These are phyloP conservation scores for Hortiboletus flavorubellus DNA, from an alignment of 768 basidiomycete genomes.

Conservation along the genomic window DNA sequence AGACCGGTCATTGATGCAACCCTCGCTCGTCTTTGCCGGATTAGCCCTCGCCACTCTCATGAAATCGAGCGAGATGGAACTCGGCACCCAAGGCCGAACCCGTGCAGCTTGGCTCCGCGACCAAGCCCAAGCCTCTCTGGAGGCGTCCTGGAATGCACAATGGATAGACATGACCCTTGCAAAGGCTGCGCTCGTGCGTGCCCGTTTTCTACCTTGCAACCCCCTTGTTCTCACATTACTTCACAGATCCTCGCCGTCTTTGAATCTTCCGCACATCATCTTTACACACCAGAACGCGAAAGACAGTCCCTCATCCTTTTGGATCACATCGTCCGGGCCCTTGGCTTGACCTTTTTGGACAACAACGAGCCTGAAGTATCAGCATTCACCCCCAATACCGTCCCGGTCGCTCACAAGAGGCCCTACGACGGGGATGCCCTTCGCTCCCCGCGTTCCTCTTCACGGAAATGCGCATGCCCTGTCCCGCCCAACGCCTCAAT, in stretches of 20 bases:
- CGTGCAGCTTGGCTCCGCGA: constrained; percentile 57
- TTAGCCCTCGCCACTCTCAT: constrained; percentile 71
- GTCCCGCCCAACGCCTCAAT: constrained; percentile 34
- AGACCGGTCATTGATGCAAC: constrained; percentile 59
- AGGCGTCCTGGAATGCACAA: constrained; percentile 45
- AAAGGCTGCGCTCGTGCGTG: constrained; percentile 65
- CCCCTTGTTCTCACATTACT: constrained; percentile 10
- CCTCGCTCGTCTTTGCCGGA: constrained; percentile 63
- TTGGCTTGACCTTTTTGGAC: constrained; percentile 57
- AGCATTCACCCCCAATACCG: constrained; percentile 45
- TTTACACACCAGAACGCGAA: constrained; percentile 54
- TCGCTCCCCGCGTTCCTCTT: constrained; percentile 26
- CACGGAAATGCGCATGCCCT: constrained; percentile 47
- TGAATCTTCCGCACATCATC: constrained; percentile 71
- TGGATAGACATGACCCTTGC: constrained; percentile 64
- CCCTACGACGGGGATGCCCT: constrained; percentile 24
- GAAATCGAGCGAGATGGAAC: constrained; percentile 66
- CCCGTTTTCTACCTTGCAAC: background rate
- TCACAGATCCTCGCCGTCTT: constrained; percentile 72
- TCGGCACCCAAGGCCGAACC: constrained; percentile 48
- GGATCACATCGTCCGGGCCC: constrained; percentile 59
- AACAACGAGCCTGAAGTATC: constrained; percentile 50
- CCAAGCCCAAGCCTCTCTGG: constrained; percentile 52
- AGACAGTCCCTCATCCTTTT: constrained; percentile 52
- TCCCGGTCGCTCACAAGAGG: constrained; percentile 45